Base-by-base conservation (phyloP, 257 asterid genomes). In the Solanum clarkiae region DNA sequence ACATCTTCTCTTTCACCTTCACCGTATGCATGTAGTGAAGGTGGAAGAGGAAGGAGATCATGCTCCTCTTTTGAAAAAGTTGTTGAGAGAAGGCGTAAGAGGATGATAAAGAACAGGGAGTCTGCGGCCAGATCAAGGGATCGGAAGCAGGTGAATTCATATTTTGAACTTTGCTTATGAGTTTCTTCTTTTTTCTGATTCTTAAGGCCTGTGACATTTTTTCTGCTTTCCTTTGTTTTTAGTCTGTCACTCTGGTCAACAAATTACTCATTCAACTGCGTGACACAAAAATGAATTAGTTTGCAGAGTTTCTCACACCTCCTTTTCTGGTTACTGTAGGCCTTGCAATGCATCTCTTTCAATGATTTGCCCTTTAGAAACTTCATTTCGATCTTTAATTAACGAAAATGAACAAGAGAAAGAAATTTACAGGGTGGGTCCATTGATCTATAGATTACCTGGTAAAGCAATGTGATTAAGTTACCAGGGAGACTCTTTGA, bases 141-240 rank as follows among this genome's bases (percentile, higher is more conserved):
- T 69, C 81, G 93, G 83, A 96, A 96, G 90, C 99, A 96, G 98
- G 99, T 96, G 87, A 89, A 49, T 75, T 75, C 45, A 49, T 72
- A 72, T 22, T 20, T 72, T 72, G 80, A 72, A 72, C n/a, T 74
- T 13, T 11, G 60, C 5, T 24, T 75, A 24, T 75, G 59, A 75
- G 82, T 75, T 47, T 49, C 62, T 49, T 75, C 29, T 75, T 75
- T 42, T 75, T 75, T 75, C 82, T 49, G 82, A 75, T 75, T 75
- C 80, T 72, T n/a, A n/a, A n/a, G 40, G 57, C n/a, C 40, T 10
- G 13, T 72, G 57, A 49, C 12, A 1, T 11, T 45, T 45, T 72
- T 72, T 45, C 80, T 72, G 20, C 57, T 44, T 72, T 11, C 82
- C 16, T 40, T 49, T 24, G 8, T 75, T 51, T 40, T 70, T 75